These are phyloP conservation scores for Crassisporium funariophilum DNA, from an alignment of 768 basidiomycete genomes.

Conservation along the genomic window DNA sequence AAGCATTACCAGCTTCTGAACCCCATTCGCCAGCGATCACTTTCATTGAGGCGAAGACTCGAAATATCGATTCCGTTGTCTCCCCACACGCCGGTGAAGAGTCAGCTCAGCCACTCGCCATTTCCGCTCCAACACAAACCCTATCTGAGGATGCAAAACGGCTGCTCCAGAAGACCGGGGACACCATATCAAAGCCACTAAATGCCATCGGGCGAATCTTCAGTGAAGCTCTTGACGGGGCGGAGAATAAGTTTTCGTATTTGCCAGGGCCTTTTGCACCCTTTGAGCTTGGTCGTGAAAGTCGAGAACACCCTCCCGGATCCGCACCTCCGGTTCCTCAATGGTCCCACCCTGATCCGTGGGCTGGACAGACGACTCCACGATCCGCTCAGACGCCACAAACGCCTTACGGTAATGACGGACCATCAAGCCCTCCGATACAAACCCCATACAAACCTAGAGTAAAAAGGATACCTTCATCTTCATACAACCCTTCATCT, in stretches of 20 bases:
- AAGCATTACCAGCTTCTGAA: conserved; percentile 47
- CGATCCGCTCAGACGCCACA: conserved; percentile 37
- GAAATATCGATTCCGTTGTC: conserved; percentile 17
- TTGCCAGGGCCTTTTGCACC: conserved; percentile 73
- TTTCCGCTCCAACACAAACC: conserved; percentile 57
- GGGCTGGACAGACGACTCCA: conserved; percentile 14
- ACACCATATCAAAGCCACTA: conserved; percentile 89
- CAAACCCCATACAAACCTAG: conserved; percentile 79
- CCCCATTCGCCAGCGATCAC: conserved; percentile 36
- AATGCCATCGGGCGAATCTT: conserved; percentile 87
- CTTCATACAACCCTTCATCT: conserved; percentile 37
- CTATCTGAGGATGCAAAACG: conserved; percentile 75
- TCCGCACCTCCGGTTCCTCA: conserved; percentile 32
- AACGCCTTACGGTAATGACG: conserved; percentile 40
- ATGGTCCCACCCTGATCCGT: conserved; percentile 41
- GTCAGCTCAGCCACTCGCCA: conserved; percentile 77
- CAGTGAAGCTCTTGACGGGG: conserved; percentile 77
- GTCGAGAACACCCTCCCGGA: conserved; percentile 33
- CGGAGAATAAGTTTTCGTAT: conserved; percentile 64
- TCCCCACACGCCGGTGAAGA: conserved; percentile 81
- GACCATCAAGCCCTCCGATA: conserved; percentile 36
- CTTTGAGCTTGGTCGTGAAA: conserved; percentile 61
- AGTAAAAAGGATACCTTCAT: conserved; percentile 55
- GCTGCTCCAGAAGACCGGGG: conserved; percentile 87
- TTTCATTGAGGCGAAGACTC: conserved; percentile 27